phyloP scores from a whole-genome alignment of 2,329 filamentous ascomycete species.

The Cercospora citrullina region DNA sequence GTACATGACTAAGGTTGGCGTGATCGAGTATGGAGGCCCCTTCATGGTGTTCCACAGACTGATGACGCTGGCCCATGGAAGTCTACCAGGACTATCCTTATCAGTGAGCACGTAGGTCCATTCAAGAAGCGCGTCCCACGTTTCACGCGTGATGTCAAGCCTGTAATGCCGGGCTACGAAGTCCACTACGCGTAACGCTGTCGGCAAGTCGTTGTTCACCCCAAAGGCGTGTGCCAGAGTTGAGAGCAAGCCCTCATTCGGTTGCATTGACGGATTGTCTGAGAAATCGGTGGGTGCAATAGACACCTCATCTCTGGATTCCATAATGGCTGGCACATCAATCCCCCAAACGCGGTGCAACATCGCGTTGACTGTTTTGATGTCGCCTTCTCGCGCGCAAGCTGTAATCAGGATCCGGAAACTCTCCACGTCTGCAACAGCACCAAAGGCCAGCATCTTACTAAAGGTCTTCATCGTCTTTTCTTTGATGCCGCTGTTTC shows the following conservation, averaged over 20 bases:
- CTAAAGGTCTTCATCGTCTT: constrained; percentile 45
- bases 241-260: constrained; percentile 60
- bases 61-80: constrained; percentile 50
- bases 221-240: constrained; percentile 69
- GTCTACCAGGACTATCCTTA: constrained; percentile 35
- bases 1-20: constrained; percentile 60
- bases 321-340: constrained; percentile 47
- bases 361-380: constrained; percentile 49
- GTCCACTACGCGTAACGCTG: constrained; percentile 61
- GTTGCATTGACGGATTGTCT: constrained; percentile 56
- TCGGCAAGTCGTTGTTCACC: constrained; percentile 62
- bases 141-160: constrained; percentile 56
- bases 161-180: constrained; percentile 61
- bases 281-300: constrained; percentile 44
- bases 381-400: constrained; percentile 54
- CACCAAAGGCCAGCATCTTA: constrained; percentile 49
- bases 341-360: constrained; percentile 58
- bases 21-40: constrained; percentile 56
- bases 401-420: constrained; percentile 57
- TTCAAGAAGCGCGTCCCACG: constrained; percentile 68
- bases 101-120: constrained; percentile 59
- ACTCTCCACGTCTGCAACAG: constrained; percentile 53
- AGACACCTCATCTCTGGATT: constrained; percentile 34
- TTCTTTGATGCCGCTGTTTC: constrained; percentile 35
- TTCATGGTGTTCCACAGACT: constrained; percentile 62